Conservation (phyloP, 768 basidiomycete species). For the Russula griseocarnosa region DNA sequence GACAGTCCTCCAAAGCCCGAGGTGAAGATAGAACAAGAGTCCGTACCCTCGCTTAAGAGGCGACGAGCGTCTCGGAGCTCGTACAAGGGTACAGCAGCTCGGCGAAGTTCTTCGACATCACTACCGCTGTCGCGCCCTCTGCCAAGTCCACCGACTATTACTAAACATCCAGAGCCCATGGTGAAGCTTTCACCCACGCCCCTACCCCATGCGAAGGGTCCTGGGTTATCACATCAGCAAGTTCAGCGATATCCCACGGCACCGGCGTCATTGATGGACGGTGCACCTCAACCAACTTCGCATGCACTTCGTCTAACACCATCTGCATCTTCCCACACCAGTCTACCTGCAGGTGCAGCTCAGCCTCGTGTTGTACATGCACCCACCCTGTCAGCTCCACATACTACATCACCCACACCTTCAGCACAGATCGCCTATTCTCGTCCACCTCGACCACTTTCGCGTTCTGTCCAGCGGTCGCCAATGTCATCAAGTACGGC, state of each 20-base stretch:
- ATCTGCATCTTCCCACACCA: background rate
- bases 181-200: slow-evolving; percentile 6
- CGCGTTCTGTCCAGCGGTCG: background rate
- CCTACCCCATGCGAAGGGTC: slow-evolving; percentile 4
- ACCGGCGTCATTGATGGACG: background rate
- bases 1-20: background rate
- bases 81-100: background rate
- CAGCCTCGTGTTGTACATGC: slow-evolving; percentile 2
- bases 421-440: background rate
- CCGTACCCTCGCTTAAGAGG: background rate
- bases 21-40: background rate
- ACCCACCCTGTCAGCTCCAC: background rate
- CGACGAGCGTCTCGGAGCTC: slow-evolving; percentile 7
- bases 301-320: background rate
- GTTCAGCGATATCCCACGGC: background rate
- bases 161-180: slow-evolving; percentile 14
- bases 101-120: slow-evolving; percentile 22
- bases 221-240: background rate
- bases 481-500: slow-evolving; percentile 1
- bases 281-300: background rate
- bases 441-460: slow-evolving; percentile 8
- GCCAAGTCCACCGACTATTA: slow-evolving; percentile 21
- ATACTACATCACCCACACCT: background rate
- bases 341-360: slow-evolving; percentile 10
- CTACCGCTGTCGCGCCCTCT: slow-evolving; percentile 24